Evolutionary conservation across 805 yeast species (phyloP), one percentile per base, ranked within the genome.

Genomic region (Helenozyma rhizophorensis): DNA sequence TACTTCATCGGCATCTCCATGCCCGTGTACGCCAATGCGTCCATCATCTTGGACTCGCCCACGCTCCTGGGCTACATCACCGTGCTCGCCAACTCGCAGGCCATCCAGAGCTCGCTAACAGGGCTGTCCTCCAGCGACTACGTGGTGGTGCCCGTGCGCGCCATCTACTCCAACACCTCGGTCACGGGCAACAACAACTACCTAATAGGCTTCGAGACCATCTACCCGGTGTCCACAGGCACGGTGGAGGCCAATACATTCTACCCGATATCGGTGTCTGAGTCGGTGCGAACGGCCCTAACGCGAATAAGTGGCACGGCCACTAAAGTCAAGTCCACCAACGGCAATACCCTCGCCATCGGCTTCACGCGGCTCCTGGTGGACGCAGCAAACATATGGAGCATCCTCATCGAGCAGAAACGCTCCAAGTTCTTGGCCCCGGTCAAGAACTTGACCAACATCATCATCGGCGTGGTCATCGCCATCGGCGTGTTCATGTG

Each of bases 401-500:
- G 77, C n/a, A 79, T 88, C 2, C 58, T 79, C 0, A 76, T 88
- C 4, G 80, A 80, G 43, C 94, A 86, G 51, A 60, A 70, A 1
- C 69, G 75, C 39, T 42, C 64, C 2, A 70, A 58, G 2, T 85
- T 87, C 53, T 62, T 76, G 53, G 73, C 66, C 3, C 93, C 95
- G 0, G 70, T 81, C 4, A 60, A 68, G 14, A 72, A 70, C 41
- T 58, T 88, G 25, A 70, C 80, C 1, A 75, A 76, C 42, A 81
- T 88, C 30, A 80, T 85, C 38, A 70, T 80, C 27, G 94, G 93
- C 4, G 80, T 84, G 1, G 86, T 84, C 15, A 63, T 88, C 23
- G 94, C 84, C 1, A 76, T 83, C 14, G 93, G 93, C 3, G 84
- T 65, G 1, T 72, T 82, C 41, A 76, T 86, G 67, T 77, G 84